A percentile compares a stretch with the other conserved stretches of the same genome.
These are phyloP conservation scores for Podaxis sp. DNA, from an alignment of 768 basidiomycete species.

Conservation along the genomic window DNA sequence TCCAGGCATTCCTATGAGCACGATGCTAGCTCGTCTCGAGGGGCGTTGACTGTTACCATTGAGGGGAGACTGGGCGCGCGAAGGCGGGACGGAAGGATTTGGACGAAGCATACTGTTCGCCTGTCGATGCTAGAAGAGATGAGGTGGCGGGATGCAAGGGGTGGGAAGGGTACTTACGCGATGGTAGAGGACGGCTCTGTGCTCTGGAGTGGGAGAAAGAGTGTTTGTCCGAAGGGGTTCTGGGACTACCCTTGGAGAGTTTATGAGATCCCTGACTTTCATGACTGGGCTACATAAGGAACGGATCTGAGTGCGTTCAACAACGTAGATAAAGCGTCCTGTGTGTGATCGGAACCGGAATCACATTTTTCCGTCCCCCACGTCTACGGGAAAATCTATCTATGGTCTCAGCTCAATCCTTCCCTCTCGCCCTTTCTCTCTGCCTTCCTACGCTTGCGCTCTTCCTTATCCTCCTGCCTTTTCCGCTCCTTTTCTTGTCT, in stretches of 20 bases:
- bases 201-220: slow-evolving; percentile 11
- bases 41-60: slow-evolving; percentile 15
- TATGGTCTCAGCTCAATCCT: not conserved
- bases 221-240: not conserved
- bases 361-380: slow-evolving; percentile 13
- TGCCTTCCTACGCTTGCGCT: slow-evolving; percentile 3
- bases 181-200: slow-evolving; percentile 12
- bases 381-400: slow-evolving; percentile 6
- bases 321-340: not conserved
- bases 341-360: slow-evolving; percentile 13
- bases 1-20: slow-evolving; percentile 81
- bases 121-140: not conserved
- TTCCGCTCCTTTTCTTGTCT: slow-evolving; percentile 16
- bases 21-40: slow-evolving; percentile 33
- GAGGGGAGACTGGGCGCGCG: slow-evolving; percentile 17
- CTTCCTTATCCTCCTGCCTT: slow-evolving; percentile 12
- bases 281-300: slow-evolving; percentile 12
- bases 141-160: too few relatives aligned
- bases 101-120: slow-evolving; percentile 8
- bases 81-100: slow-evolving; percentile 4
- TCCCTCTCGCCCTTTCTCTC: slow-evolving; percentile 10
- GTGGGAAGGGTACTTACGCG: slow-evolving; percentile 1
- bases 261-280: slow-evolving; percentile 16
- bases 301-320: not conserved
- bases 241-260: slow-evolving; percentile 1